Evolutionary conservation across 352 stramenopile genomes (phyloP).

Genomic region (Albugo laibachii): DNA sequence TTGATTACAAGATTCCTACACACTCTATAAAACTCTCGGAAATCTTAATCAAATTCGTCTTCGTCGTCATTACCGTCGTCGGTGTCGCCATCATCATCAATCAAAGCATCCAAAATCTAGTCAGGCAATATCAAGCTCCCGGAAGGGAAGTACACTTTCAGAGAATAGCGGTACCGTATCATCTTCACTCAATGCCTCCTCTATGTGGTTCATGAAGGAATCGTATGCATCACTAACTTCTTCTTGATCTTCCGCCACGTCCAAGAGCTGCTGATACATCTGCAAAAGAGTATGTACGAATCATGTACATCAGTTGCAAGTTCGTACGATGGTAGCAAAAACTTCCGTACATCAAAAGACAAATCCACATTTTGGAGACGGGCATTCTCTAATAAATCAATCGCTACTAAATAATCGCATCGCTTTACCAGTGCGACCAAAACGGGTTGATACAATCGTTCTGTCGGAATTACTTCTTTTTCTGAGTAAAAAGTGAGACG

Average conservation of each 20-base stretch:
- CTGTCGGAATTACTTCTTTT: conserved; percentile 22
- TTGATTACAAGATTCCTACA: too few species aligned
- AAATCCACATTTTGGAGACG: conserved; percentile 24
- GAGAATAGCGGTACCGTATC: background rate
- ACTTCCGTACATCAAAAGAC: conserved; percentile 17
- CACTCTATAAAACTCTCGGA: background rate
- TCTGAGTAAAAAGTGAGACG: background rate
- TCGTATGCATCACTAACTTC: conserved; percentile 30
- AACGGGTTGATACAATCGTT: conserved; percentile 24
- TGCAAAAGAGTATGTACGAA: conserved; percentile 6
- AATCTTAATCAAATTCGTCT: conserved; percentile 4
- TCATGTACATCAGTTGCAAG: background rate
- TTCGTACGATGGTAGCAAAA: background rate
- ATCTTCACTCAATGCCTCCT: conserved; percentile 42
- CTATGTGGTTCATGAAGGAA: conserved; percentile 33
- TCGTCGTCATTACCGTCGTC: conserved; percentile 8
- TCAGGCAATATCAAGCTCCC: background rate
- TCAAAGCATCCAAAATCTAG: conserved; percentile 2
- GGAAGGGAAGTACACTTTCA: background rate
- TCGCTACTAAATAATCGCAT: conserved; percentile 20
- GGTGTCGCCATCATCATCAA: conserved; percentile 3
- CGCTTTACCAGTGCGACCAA: conserved; percentile 19
- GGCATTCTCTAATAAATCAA: conserved; percentile 22
- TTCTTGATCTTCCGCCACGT: conserved; percentile 22
- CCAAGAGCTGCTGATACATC: conserved; percentile 33